Base-by-base conservation (phyloP, 495 filamentous ascomycete species). In the Gamarada debralockiae region DNA sequence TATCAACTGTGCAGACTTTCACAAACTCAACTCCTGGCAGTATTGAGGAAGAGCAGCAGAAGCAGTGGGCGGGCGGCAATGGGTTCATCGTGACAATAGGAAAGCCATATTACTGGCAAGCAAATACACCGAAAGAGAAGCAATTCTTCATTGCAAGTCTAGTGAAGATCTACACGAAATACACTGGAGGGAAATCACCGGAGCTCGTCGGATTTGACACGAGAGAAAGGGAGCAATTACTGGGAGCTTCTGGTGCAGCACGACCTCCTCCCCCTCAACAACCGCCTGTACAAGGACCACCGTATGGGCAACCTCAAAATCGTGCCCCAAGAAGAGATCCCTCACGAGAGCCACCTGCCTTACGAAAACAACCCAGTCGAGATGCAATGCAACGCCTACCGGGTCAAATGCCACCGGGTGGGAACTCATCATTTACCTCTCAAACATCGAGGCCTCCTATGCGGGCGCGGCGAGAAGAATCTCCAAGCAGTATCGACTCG, bases 81-180 rank as follows among this genome's bases (percentile, higher is more conserved):
- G 93, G 93, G 18, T 98, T 98, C 63, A 73, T 85, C n/a, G 87
- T 97, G 18, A 92, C 83, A 0, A 76, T 98, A 20, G 82, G 87
- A 10, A 98, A 98, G 67, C 87, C 90, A 0, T 98, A 98, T 66
- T 97, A 95, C 67, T 98, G 93, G 93, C 85, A 93, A 70, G 91
- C 95, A 15, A 79, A 84, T 33, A 92, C 85, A 12, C 77, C 85
- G 40, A 96, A 95, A 71, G 93, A 97, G 68, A 97, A 97, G 74
- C 91, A 95, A 50, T 97, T 96, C 70, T 98, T 98, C 67, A 95
- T 97, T 62, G 87, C 85, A 22, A 95, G 90, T 62, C 67, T 97
- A 55, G 80, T 97, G 53, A 97, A 97, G 70, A 96, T 98, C 33
- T 98, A 86, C 65, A 85, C 80, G 52, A 97, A 97, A 64, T 98